Conservation (phyloP, 1,284 basidiomycete species). For the Puccinia novopanici region DNA sequence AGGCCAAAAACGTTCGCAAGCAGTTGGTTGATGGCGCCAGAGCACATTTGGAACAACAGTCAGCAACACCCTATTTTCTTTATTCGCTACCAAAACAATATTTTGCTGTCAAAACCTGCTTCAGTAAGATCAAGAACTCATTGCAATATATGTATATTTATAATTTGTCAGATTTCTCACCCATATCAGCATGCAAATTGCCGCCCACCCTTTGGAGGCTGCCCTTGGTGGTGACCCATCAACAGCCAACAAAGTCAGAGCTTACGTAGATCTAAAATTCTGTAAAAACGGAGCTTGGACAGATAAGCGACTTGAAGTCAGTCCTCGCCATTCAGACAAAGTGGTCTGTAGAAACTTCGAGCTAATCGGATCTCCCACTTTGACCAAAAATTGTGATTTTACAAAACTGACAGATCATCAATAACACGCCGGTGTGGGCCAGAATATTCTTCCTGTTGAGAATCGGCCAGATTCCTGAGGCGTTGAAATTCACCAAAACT, state of each 20-base stretch:
- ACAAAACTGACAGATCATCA: constrained; percentile 72
- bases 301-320: constrained; percentile 73
- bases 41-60: constrained; percentile 67
- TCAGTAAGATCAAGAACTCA: neutral
- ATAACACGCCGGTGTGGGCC: constrained; percentile 87
- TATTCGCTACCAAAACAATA: constrained; percentile 64
- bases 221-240: constrained; percentile 88
- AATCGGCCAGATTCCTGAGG: constrained; percentile 78
- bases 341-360: neutral
- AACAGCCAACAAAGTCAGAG: constrained; percentile 81
- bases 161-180: constrained; percentile 69
- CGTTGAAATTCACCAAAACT: constrained; percentile 72
- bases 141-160: no score
- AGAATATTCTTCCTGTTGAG: constrained; percentile 86
- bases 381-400: neutral
- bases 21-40: constrained; percentile 55
- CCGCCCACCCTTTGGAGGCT: constrained; percentile 79
- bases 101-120: constrained; percentile 41
- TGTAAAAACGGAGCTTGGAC: constrained; percentile 79
- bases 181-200: constrained; percentile 80
- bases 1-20: constrained; percentile 58
- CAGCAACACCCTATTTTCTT: constrained; percentile 52
- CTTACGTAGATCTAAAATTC: constrained; percentile 77
- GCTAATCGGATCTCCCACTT: neutral
- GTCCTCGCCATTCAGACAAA: constrained; percentile 53